Evolutionary conservation across 2,329 filamentous ascomycete genomes (phyloP).

Genomic region (Ceratocystis diversiconidia): DNA sequence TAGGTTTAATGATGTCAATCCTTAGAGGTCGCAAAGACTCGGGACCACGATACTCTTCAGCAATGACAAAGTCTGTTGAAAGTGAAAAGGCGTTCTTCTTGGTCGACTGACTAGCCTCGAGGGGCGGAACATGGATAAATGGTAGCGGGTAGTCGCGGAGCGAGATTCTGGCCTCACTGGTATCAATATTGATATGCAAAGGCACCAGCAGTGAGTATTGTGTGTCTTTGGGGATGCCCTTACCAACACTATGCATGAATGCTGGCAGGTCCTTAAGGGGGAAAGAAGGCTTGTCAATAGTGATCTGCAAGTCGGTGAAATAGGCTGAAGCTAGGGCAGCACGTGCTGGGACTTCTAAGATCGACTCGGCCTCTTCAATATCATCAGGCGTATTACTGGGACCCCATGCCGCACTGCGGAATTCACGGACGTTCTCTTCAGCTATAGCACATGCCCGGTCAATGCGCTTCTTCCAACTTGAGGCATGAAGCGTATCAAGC

Average conservation of each 20-base stretch:
- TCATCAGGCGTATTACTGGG: slow-evolving; percentile 69
- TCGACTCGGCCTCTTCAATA: slow-evolving; percentile 65
- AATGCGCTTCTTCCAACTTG: slow-evolving; percentile 86
- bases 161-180: slow-evolving; percentile 77
- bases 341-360: slow-evolving; percentile 71
- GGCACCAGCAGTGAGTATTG: slow-evolving; percentile 80
- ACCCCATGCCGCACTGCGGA: slow-evolving; percentile 70
- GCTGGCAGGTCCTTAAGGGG: slow-evolving; percentile 65
- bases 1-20: slow-evolving; percentile 69
- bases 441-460: slow-evolving; percentile 59
- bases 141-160: slow-evolving; percentile 89
- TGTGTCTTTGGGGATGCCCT: slow-evolving; percentile 88
- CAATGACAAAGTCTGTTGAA: slow-evolving; percentile 84
- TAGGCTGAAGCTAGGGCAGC: slow-evolving; percentile 69
- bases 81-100: slow-evolving; percentile 70
- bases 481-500: slow-evolving; percentile 67
- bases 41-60: slow-evolving; percentile 73
- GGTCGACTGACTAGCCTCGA: slow-evolving; percentile 65
- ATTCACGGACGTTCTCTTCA: slow-evolving; percentile 59
- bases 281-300: slow-evolving; percentile 87
- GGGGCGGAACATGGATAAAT: slow-evolving; percentile 72
- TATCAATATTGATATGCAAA: slow-evolving; percentile 75
- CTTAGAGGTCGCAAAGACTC: slow-evolving; percentile 68
- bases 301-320: slow-evolving; percentile 71
- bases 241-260: slow-evolving; percentile 82